A percentile compares a stretch with the other conserved stretches of the same genome.
Conservation (phyloP, 441 rosid genomes). For the Oxalis stricta region DNA sequence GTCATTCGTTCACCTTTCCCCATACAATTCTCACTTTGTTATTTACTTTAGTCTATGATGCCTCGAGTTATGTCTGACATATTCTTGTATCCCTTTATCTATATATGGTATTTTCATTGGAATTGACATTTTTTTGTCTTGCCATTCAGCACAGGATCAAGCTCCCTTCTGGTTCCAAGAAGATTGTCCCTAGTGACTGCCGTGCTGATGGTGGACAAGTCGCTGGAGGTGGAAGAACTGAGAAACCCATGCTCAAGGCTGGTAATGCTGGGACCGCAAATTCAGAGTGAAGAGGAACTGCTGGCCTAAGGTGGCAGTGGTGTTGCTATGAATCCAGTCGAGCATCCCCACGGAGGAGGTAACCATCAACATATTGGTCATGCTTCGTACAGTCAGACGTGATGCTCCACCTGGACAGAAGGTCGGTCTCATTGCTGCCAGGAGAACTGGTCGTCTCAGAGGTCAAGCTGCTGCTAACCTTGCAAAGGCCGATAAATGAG, state of each 20-base stretch:
- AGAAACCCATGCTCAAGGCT: conserved; percentile 87
- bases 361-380: conserved; percentile 95
- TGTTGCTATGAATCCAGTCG: conserved; percentile 97
- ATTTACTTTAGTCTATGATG: too few species aligned
- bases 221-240: conserved; percentile 90
- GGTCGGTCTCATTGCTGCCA: conserved; percentile 92
- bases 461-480: conserved; percentile 95
- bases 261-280: conserved; percentile 88
- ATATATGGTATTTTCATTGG: not conserved
- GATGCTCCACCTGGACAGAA: conserved; percentile 92
- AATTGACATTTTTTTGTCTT: not conserved
- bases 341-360: conserved; percentile 99
- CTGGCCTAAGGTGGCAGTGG: conserved; percentile 99
- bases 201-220: conserved; percentile 75
- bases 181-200: conserved; percentile 68
- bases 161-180: conserved; percentile 76
- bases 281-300: conserved; percentile 88
- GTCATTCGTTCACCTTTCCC: too few species aligned
- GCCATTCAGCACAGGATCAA: conserved; percentile 53
- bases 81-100: not conserved
- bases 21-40: too few species aligned
- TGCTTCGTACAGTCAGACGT: conserved; percentile 78
- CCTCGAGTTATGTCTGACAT: too few species aligned
- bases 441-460: conserved; percentile 89
- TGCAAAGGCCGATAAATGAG: conserved; percentile 58